phyloP scores from a whole-genome alignment of 495 filamentous ascomycete genomes.

The Staphylotrichum longicolle region DNA sequence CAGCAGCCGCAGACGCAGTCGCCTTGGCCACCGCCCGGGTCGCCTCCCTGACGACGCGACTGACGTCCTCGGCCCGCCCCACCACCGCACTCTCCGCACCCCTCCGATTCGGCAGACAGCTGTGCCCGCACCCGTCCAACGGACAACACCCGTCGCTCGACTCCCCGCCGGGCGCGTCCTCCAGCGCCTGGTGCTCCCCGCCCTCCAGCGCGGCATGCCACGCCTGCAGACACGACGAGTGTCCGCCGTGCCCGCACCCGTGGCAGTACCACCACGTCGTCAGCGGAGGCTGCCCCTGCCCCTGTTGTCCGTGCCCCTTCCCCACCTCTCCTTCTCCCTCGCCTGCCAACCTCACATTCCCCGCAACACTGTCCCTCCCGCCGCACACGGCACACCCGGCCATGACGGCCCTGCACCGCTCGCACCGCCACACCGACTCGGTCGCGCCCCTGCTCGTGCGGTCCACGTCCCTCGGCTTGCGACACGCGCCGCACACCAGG shows the following conservation, averaged over 20 bases:
- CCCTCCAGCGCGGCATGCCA: slow-evolving; percentile 54
- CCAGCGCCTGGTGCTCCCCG: slow-evolving; percentile 14
- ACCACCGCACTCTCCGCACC: slow-evolving; percentile 44
- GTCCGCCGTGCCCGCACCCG: slow-evolving; percentile 72
- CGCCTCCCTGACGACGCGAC: slow-evolving; percentile 42
- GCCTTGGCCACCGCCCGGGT: slow-evolving; percentile 30
- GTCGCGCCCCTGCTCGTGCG: slow-evolving; percentile 26
- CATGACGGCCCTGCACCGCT: slow-evolving; percentile 43
- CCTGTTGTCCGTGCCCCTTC: not conserved
- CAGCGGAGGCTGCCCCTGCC: slow-evolving; percentile 10
- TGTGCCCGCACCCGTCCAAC: slow-evolving; percentile 68
- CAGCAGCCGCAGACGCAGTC: not conserved
- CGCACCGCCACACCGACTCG: slow-evolving; percentile 48
- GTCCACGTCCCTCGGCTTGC: slow-evolving; percentile 53
- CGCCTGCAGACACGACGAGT: slow-evolving; percentile 62
- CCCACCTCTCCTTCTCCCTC: too few species aligned
- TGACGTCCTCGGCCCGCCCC: slow-evolving; percentile 43
- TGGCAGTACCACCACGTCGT: slow-evolving; percentile 68
- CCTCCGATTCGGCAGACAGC: slow-evolving; percentile 64
- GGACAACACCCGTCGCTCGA: slow-evolving; percentile 70
- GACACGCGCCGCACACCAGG: slow-evolving; percentile 51
- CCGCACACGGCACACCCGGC: slow-evolving; percentile 48
- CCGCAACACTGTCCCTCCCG: slow-evolving; percentile 31
- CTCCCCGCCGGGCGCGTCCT: slow-evolving; percentile 36
- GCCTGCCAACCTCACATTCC: too few species aligned